Base-by-base conservation (phyloP, 2,329 filamentous ascomycete species). In the Fusarium caatingaense region DNA sequence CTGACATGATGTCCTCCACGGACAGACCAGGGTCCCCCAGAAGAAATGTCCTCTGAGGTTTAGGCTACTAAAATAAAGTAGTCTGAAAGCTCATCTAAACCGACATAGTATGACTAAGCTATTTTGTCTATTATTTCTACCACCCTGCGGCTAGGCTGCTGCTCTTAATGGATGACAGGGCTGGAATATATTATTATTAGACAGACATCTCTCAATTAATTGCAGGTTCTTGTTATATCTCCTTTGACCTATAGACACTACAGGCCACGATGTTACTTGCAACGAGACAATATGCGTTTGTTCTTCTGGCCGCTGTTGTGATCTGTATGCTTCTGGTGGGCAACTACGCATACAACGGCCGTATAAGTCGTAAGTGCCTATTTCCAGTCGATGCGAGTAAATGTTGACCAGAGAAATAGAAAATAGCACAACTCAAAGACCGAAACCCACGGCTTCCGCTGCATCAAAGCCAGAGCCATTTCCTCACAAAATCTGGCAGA, bases 401-500 rank as follows among this genome's bases (percentile, higher is more conserved):
- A 46, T 41, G 25, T 59, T 69, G 18, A 69, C 48, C 5, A 10
- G 30, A 10, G 21, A 18, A 21, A 59, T 28, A 69, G 66, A 34
- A 32, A 62, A 23, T 8, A 51, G 13, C 11, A 20, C 48, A 3
- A n/a, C 34, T n/a, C 20, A 32, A 54, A 21, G 34, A 27, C 20
- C 45, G 16, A n/a, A 37, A 5, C 48, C 53, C 21, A 51, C 48
- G 7, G 21, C 49, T 40, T 15, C 27, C 1, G 28, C 16, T 18
- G 9, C 32, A 30, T 46, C 25, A 21, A 60, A 66, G 45, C 45
- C 20, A 18, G n/a, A 60, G 18, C 32, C 57, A 10, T 63, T 73
- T 25, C 72, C 71, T 41, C 42, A 47, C 15, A 78, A 78, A 59
- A 76, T 78, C 13, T 78, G 76, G 77, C 76, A 78, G 50, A 77